Conservation (phyloP, 2,329 filamentous ascomycete genomes). For the Exserohilum rostratum region DNA sequence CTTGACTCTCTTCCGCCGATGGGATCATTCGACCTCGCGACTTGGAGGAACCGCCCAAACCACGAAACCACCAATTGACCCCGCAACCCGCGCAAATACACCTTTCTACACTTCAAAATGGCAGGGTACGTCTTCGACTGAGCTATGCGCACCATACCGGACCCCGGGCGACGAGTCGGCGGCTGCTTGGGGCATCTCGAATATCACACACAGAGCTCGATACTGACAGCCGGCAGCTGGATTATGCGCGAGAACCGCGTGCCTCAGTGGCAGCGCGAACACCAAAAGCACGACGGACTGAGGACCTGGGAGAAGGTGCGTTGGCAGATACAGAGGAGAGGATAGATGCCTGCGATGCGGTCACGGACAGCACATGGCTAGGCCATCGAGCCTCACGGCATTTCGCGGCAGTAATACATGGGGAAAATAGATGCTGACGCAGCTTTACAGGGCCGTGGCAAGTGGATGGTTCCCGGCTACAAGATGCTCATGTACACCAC, state of each 20-base stretch:
- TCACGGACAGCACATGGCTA: not conserved
- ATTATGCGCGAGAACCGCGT: slow-evolving; percentile 79
- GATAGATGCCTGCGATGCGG: slow-evolving; percentile 2
- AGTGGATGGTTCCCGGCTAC: slow-evolving; percentile 71
- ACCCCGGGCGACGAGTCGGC: slow-evolving; percentile 17
- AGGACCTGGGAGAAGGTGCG: slow-evolving; percentile 81
- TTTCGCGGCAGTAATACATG: not conserved
- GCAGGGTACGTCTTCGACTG: slow-evolving; percentile 48
- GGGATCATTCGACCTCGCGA: slow-evolving; percentile 39
- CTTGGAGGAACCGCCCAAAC: slow-evolving; percentile 33
- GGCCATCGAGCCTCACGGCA: not conserved
- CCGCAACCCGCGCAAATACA: slow-evolving; percentile 30
- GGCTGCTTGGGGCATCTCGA: slow-evolving; percentile 15
- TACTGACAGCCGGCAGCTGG: slow-evolving; percentile 45
- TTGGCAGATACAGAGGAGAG: slow-evolving; percentile 29
- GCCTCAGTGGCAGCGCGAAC: slow-evolving; percentile 74
- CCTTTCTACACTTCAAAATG: slow-evolving; percentile 50
- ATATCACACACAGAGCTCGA: slow-evolving; percentile 19
- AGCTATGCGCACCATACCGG: slow-evolving; percentile 13
- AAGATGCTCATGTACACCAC: slow-evolving; percentile 67
- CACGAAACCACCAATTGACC: slow-evolving; percentile 43
- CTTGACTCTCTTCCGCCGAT: slow-evolving; percentile 17
- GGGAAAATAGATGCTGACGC: slow-evolving; percentile 20
- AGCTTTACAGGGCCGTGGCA: slow-evolving; percentile 67
- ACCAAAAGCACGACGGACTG: slow-evolving; percentile 74